Evolutionary conservation across 768 basidiomycete genomes (phyloP), one percentile per base, ranked within the genome.

Genomic region (Astraeus odoratus): DNA sequence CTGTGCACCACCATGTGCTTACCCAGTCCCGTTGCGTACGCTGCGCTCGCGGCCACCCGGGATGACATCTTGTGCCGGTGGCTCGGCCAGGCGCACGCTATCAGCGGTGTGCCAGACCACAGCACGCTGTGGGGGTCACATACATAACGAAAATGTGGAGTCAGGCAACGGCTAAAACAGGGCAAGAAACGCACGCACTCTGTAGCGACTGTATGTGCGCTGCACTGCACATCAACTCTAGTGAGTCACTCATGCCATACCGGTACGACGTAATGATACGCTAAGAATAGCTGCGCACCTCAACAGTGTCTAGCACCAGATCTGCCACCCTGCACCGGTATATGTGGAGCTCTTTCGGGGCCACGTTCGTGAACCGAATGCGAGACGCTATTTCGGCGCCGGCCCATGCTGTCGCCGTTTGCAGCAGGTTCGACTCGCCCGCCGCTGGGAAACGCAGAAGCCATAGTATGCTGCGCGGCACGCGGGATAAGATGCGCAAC

Each of bases 401-500:
- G 6, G 70, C 75, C 75, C 75, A 76, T 29, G 58, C 49, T 27
- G 37, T 43, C 2, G 75, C 75, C 2, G 66, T 63, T 31, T 68
- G 66, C 24, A 67, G 51, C 26, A 76, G 58, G 46, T 76, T 68
- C 42, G 61, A 56, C 41, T 77, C 75, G 34, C 72, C 75, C 7
- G 72, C 60, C 1, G 65, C 58, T 6, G 75, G 75, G 49, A 76
- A 76, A 19, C 75, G 74, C 36, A 76, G 63, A 1, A 76, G 60
- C 75, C 75, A 76, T n/a, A 76, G 65, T 41, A 76, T 68, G 43
- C 75, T 75, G 15, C 66, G 65, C 13, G 66, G 70, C 34, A 73
- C 68, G 42, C 61, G 57, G 13, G 57, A 52, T 16, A 76, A 64
- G 43, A 76, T 75, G 26, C 63, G 66, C 30, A 76, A 58, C 75